These are phyloP conservation scores for Fusarium beomiforme DNA, from an alignment of 2,329 filamentous ascomycete genomes.

Conservation along the genomic window DNA sequence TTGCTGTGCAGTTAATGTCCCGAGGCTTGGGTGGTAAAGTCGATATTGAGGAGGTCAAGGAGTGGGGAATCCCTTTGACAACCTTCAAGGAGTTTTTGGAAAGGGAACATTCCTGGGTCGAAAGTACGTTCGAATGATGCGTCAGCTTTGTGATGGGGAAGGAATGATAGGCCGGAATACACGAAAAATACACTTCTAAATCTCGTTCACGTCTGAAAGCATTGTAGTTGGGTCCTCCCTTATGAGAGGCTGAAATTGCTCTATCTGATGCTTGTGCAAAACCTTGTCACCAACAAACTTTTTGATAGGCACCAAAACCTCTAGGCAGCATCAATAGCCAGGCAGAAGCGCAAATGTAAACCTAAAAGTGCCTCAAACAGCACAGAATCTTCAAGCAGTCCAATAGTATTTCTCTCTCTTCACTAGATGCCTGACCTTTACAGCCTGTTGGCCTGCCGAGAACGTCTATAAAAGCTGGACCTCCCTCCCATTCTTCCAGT, in stretches of 20 bases:
- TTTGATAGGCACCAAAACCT: neutral
- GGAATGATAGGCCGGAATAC: no score
- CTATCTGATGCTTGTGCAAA: neutral
- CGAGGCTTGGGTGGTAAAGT: conserved; percentile 1
- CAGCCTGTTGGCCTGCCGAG: neutral
- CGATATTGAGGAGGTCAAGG: neutral
- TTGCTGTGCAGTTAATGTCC: neutral
- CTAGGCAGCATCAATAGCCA: neutral
- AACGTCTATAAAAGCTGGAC: neutral
- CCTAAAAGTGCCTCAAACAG: accelerated
- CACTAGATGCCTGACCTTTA: neutral
- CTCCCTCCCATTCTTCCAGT: neutral
- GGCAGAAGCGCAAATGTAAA: neutral
- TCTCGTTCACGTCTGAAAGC: neutral
- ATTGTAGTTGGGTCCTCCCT: neutral
- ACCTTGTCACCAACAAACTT: neutral
- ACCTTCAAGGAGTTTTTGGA: neutral
- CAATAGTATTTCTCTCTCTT: neutral
- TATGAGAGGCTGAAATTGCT: neutral
- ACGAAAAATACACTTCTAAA: neutral
- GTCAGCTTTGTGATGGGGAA: no score
- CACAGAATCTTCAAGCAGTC: neutral
- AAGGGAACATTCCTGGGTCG: neutral
- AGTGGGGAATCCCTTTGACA: neutral
- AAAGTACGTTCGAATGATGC: neutral